Base-by-base conservation (phyloP, 495 filamentous ascomycete species). In the Hyaloscypha hepaticicola region DNA sequence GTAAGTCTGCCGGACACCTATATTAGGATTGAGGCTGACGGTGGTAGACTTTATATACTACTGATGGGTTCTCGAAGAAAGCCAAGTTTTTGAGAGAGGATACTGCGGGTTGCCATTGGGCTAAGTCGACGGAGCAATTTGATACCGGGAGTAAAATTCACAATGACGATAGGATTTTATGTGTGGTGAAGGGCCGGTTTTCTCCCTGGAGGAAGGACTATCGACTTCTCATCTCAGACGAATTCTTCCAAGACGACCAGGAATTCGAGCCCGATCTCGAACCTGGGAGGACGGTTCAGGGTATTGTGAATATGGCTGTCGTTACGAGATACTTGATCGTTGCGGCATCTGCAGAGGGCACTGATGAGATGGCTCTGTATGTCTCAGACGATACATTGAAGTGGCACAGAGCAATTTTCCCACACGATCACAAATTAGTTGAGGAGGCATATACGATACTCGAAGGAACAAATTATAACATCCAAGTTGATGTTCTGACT, bases 401-500 rank as follows among this genome's bases (percentile, higher is more conserved):
- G 28, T 99, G 95, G 95, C 90, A 96, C 72, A 87, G 91, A n/a
- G 95, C 94, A 55, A 82, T 94, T 66, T 98, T 99, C 75, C 86
- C 84, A 49, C 84, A 85, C 31, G 82, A 85, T 28, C 90, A 93
- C 72, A 87, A 86, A 50, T 74, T 99, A 26, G 84, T 90, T 69
- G 83, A 97, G 73, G 85, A 95, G 70, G 92, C 91, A 16, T 99
- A 97, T 72, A 99, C 95, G 0, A 81, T 98, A 25, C 80, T 99
- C 29, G 94, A 97, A 77, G 93, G 91, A 66, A 97, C 95, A 21
- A 91, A 96, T 68, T 96, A 98, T 79, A 96, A 93, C 77, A 91
- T 99, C 65, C 93, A 97, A 74, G 87, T 99, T 48, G 93, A 98
- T 79, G 93, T 98, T 66, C 85, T 92, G 80, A 90, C 87, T 1